These are phyloP conservation scores for Clavaria fumosa DNA, from an alignment of 768 basidiomycete genomes.

Conservation along the genomic window DNA sequence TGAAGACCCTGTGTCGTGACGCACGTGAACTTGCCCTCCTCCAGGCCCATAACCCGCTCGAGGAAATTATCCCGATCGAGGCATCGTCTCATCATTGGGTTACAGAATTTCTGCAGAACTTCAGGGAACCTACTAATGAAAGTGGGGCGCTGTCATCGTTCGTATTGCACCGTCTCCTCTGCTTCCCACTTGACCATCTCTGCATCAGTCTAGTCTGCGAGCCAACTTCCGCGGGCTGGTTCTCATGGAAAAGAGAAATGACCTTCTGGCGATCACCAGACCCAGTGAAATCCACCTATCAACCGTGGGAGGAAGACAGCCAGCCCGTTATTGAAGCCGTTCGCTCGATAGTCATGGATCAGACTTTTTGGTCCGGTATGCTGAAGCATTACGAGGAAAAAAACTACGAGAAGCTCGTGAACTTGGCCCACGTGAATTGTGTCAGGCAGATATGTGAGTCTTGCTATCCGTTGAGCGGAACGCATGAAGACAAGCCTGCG, in stretches of 20 bases:
- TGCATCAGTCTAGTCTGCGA: constrained; percentile 35
- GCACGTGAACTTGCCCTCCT: constrained; percentile 46
- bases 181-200: constrained; percentile 5
- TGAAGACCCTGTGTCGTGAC: constrained; percentile 51
- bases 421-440: constrained; percentile 48
- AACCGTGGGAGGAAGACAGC: constrained; percentile 43
- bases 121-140: constrained; percentile 30
- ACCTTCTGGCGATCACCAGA: constrained; percentile 34
- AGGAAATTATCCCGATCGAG: constrained; percentile 31
- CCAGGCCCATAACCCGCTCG: constrained; percentile 53
- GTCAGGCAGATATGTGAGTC: constrained; percentile 62
- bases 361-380: constrained; percentile 54
- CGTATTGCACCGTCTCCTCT: not conserved
- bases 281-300: constrained; percentile 32
- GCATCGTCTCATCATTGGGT: constrained; percentile 41
- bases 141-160: constrained; percentile 30
- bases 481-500: too few relatives aligned
- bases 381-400: constrained; percentile 64
- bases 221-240: constrained; percentile 46
- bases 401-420: constrained; percentile 37
- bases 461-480: not conserved
- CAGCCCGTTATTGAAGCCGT: constrained; percentile 34
- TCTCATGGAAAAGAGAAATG: constrained; percentile 39
- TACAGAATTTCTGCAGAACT: constrained; percentile 36
- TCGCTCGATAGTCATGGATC: constrained; percentile 28